These are phyloP conservation scores for Fusarium sp. DNA, from an alignment of 2,329 filamentous ascomycete genomes.

Conservation along the genomic window DNA sequence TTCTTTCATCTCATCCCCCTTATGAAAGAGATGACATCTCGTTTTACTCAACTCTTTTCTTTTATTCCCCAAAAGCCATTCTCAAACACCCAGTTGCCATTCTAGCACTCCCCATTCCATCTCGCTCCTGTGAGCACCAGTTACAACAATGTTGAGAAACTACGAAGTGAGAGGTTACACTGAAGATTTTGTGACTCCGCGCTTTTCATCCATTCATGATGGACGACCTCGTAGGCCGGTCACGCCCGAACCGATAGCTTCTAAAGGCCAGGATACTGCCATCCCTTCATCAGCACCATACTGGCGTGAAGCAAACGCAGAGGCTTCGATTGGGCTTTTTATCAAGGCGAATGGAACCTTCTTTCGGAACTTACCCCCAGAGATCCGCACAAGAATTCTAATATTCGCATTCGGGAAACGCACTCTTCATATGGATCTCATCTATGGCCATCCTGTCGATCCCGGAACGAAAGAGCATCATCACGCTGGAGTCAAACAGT, in stretches of 20 bases:
- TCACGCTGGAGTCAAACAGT: not conserved
- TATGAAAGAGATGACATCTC: not conserved
- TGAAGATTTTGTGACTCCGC: not conserved
- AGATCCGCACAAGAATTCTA: not conserved
- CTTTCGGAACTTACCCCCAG: not conserved
- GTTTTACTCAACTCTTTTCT: not conserved
- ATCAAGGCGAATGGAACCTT: not conserved
- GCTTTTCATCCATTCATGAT: not conserved
- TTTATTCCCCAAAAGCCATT: no score
- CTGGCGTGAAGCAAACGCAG: not conserved
- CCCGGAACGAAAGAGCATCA: not conserved
- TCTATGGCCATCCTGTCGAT: fast-evolving
- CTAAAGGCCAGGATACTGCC: no score
- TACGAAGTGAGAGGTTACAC: not conserved
- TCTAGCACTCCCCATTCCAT: no score
- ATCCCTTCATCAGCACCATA: not conserved
- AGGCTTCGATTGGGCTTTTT: not conserved
- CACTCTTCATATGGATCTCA: slow-evolving; percentile 1
- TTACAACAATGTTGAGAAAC: not conserved
- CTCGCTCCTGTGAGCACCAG: no score
- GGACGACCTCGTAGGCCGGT: not conserved
- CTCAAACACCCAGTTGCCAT: not conserved
- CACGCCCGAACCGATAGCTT: not conserved
- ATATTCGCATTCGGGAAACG: not conserved
- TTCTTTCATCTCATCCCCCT: not conserved